These are phyloP conservation scores for Polytrichum formosum DNA, from an alignment of 225 moss, liverwort and hornwort species.

Conservation along the genomic window DNA sequence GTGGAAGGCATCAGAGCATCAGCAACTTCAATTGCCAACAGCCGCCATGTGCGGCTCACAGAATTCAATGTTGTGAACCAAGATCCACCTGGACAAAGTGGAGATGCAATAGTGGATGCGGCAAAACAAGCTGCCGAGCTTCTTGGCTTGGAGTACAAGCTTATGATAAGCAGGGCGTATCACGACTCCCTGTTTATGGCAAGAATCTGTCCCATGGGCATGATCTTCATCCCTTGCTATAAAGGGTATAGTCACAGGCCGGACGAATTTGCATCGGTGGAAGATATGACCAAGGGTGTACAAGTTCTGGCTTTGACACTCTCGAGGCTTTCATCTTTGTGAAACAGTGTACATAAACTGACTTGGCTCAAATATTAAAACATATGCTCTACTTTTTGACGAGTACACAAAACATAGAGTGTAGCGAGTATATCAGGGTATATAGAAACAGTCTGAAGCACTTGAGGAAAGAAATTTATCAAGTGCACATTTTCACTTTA, in stretches of 20 bases:
- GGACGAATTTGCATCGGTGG: constrained; percentile 74
- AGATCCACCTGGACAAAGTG: constrained; percentile 85
- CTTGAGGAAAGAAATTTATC: too few species aligned
- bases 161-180: constrained; percentile 93
- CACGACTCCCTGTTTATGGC: constrained; percentile 97
- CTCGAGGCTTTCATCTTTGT: constrained; percentile 57
- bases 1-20: constrained; percentile 63
- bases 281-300: constrained; percentile 81
- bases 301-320: constrained; percentile 87
- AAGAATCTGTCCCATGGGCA: constrained; percentile 76
- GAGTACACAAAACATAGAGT: too few species aligned
- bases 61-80: constrained; percentile 89
- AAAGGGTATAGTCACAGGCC: constrained; percentile 93
- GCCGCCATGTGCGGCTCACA: constrained; percentile 54
- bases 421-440: too few species aligned
- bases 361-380: too few species aligned
- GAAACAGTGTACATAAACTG: background rate
- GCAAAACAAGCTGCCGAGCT: constrained; percentile 53
- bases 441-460: too few species aligned
- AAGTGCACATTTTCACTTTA: too few species aligned
- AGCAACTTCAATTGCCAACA: constrained; percentile 47
- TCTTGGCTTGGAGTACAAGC: constrained; percentile 62
- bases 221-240: constrained; percentile 96
- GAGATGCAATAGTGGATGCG: constrained; percentile 56
- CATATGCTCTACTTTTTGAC: too few species aligned